Conservation (phyloP, 2,329 filamentous ascomycete genomes). For the Epichloe amarillans region DNA sequence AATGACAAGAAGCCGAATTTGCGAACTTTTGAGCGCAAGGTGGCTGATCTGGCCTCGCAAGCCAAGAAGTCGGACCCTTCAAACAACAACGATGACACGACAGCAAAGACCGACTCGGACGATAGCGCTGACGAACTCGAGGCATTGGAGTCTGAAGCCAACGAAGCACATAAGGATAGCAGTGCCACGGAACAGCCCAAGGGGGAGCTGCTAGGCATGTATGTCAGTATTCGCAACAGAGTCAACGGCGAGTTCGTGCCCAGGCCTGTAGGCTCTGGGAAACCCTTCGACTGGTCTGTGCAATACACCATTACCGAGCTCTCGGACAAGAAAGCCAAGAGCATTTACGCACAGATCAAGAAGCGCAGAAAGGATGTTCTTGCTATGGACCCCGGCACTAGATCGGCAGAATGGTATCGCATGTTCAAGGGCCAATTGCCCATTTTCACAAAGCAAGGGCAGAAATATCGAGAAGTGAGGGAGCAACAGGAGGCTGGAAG, state of each 20-base stretch:
- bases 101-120: neutral
- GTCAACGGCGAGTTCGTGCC: conserved; percentile 52
- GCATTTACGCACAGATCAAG: conserved; percentile 43
- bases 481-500: conserved; percentile 35
- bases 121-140: neutral
- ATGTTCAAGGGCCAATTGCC: conserved; percentile 31
- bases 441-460: conserved; percentile 37
- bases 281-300: conserved; percentile 48
- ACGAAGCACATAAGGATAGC: neutral
- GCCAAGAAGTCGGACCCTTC: conserved; percentile 12
- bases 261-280: conserved; percentile 39
- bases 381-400: conserved; percentile 26
- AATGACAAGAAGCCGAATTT: conserved; percentile 28
- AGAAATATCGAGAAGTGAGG: conserved; percentile 40
- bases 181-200: conserved; percentile 1
- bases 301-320: conserved; percentile 66
- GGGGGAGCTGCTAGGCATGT: conserved; percentile 49
- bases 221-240: conserved; percentile 57
- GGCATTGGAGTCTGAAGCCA: neutral
- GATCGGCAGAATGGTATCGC: conserved; percentile 29
- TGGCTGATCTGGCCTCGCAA: conserved; percentile 33
- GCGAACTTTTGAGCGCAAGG: conserved; percentile 35
- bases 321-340: conserved; percentile 25
- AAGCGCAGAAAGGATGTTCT: conserved; percentile 38
- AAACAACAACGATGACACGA: neutral